phyloP scores from a whole-genome alignment of 257 asterid species.

The Mentha longifolia region DNA sequence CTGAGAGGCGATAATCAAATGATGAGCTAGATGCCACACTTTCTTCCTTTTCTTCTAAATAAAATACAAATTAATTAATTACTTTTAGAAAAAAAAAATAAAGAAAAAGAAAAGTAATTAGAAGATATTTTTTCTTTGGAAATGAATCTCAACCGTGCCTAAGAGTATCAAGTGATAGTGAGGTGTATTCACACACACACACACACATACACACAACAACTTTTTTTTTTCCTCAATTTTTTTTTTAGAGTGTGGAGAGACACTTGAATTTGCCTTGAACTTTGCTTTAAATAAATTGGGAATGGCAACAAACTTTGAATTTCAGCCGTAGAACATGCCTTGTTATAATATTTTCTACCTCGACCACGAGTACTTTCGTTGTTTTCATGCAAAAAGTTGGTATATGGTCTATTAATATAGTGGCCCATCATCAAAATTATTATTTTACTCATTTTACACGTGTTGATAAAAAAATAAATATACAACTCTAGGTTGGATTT shows the following conservation, averaged over 20 bases:
- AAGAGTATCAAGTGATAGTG: constrained; percentile 28
- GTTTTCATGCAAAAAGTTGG: background rate
- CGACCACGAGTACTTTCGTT: background rate
- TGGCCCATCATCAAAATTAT: background rate
- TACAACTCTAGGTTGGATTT: background rate
- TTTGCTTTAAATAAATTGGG: constrained; percentile 42
- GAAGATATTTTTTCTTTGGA: constrained; percentile 8
- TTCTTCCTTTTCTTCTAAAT: constrained; percentile 12
- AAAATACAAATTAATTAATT: too few relatives aligned
- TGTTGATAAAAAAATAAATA: background rate
- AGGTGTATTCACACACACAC: background rate
- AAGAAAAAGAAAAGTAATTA: background rate
- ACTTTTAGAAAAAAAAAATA: background rate
- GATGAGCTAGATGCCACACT: constrained; percentile 21
- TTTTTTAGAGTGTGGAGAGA: background rate
- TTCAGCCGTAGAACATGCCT: constrained; percentile 58
- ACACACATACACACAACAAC: background rate
- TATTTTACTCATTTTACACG: constrained; percentile 9
- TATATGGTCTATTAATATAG: background rate
- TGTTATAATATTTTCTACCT: constrained; percentile 26
- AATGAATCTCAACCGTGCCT: constrained; percentile 33
- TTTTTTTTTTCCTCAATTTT: background rate
- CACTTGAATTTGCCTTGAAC: constrained; percentile 31
- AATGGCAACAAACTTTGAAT: constrained; percentile 33
- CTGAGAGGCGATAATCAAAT: constrained; percentile 28